phyloP scores from a whole-genome alignment of 768 basidiomycete species.

The Russula emetica region DNA sequence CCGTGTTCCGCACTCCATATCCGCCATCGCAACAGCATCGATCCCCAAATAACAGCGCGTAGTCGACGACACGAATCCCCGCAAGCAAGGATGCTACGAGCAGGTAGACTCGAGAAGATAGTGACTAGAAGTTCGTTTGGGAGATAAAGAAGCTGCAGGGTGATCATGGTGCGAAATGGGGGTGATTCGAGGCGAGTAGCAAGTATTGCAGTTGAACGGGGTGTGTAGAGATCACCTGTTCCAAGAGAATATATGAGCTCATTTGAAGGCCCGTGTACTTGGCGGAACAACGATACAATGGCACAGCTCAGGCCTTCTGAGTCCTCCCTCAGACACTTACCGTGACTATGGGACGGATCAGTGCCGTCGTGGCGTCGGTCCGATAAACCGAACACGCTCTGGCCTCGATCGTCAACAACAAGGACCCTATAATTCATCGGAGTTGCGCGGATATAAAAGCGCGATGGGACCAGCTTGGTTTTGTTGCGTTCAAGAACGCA shows the following conservation, averaged over 20 bases:
- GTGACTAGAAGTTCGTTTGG: conserved; percentile 13
- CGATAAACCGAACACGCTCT: background rate
- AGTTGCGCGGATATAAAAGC: background rate
- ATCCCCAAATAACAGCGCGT: conserved; percentile 7
- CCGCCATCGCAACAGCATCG: conserved; percentile 1
- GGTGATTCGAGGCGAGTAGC: background rate
- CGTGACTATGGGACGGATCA: too few relatives aligned
- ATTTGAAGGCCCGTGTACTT: background rate
- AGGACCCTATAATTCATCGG: background rate
- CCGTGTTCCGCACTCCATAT: conserved; percentile 1
- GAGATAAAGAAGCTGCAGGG: conserved; percentile 6
- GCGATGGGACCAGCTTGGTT: too few relatives aligned
- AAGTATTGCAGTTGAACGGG: background rate
- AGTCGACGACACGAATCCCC: conserved; percentile 8
- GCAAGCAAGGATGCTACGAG: conserved; percentile 9
- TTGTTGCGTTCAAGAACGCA: too few relatives aligned
- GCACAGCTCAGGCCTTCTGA: background rate
- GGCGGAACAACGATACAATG: background rate
- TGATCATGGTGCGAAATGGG: background rate
- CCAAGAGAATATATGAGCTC: background rate
- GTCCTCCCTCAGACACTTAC: background rate
- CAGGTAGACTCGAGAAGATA: conserved; percentile 7
- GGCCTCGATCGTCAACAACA: background rate
- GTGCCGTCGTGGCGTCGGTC: background rate
- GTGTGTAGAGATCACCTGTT: background rate